phyloP scores from a whole-genome alignment of 768 basidiomycete species.

The Amanita molliuscula region DNA sequence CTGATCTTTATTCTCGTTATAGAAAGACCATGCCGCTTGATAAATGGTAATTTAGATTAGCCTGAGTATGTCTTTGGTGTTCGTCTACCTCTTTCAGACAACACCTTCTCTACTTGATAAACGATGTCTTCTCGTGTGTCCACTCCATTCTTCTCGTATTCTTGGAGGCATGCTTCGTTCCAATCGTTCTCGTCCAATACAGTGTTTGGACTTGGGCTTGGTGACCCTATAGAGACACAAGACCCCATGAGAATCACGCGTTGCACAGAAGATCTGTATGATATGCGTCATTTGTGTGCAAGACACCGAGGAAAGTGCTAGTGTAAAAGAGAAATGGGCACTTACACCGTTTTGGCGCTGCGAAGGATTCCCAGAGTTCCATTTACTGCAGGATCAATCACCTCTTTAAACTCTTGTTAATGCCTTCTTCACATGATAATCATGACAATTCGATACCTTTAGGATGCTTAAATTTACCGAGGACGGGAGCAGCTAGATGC shows the following conservation, averaged over 20 bases:
- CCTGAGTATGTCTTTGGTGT: not conserved
- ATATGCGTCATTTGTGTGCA: too few relatives aligned
- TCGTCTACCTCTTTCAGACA: conserved; percentile 46
- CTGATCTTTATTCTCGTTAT: conserved; percentile 29
- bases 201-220: conserved; percentile 8
- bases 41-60: not conserved
- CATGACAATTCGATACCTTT: conserved; percentile 14
- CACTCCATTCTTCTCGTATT: conserved; percentile 37
- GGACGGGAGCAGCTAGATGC: conserved; percentile 60
- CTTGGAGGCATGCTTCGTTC: conserved; percentile 40
- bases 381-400: conserved; percentile 26
- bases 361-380: not conserved
- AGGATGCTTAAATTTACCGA: conserved; percentile 32
- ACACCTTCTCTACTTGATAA: conserved; percentile 53
- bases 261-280: conserved; percentile 31
- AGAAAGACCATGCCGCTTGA: conserved; percentile 34
- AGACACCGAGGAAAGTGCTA: not conserved
- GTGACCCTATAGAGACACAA: conserved; percentile 31
- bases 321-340: conserved; percentile 13
- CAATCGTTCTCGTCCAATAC: conserved; percentile 44
- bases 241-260: conserved; percentile 66
- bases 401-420: conserved; percentile 24
- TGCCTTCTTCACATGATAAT: not conserved
- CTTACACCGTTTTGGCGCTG: conserved; percentile 32
- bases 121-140: conserved; percentile 26